These are phyloP conservation scores for Venturia aucupariae DNA, from an alignment of 2,329 filamentous ascomycete species.

Conservation along the genomic window DNA sequence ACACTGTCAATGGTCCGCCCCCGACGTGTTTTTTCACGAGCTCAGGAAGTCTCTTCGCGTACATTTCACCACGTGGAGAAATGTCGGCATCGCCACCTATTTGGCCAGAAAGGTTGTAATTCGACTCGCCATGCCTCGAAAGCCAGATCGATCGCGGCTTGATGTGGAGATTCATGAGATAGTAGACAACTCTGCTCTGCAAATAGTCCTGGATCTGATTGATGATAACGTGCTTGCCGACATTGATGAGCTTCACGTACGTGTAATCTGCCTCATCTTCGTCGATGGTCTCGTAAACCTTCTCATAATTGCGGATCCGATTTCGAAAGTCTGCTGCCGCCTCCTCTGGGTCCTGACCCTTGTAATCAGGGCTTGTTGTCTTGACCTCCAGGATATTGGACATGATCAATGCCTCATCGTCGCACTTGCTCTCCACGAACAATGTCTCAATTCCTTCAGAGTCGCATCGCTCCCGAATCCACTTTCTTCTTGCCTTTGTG, in stretches of 20 bases:
- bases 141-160: conserved; percentile 94
- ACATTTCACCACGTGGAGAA: conserved; percentile 77
- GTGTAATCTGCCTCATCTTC: conserved; percentile 81
- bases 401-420: conserved; percentile 94
- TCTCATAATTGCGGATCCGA: conserved; percentile 94
- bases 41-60: conserved; percentile 74
- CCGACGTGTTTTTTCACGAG: conserved; percentile 80
- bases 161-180: conserved; percentile 97
- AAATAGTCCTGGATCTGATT: conserved; percentile 96
- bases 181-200: conserved; percentile 93
- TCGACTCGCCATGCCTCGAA: conserved; percentile 87
- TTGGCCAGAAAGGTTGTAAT: conserved; percentile 80
- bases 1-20: conserved; percentile 60
- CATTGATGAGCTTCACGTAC: conserved; percentile 95
- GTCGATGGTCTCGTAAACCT: conserved; percentile 89
- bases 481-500: conserved; percentile 78
- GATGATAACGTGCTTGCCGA: conserved; percentile 93
- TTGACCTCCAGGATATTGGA: conserved; percentile 97
- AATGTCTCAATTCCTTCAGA: conserved; percentile 76
- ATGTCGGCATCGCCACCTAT: conserved; percentile 89
- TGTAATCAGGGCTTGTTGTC: conserved; percentile 89
- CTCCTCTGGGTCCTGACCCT: conserved; percentile 83
- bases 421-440: conserved; percentile 95
- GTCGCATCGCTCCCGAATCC: conserved; percentile 76
- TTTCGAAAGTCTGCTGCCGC: conserved; percentile 88